Conservation (phyloP, 208 protist genomes). For the Trypanosoma lewisi region DNA sequence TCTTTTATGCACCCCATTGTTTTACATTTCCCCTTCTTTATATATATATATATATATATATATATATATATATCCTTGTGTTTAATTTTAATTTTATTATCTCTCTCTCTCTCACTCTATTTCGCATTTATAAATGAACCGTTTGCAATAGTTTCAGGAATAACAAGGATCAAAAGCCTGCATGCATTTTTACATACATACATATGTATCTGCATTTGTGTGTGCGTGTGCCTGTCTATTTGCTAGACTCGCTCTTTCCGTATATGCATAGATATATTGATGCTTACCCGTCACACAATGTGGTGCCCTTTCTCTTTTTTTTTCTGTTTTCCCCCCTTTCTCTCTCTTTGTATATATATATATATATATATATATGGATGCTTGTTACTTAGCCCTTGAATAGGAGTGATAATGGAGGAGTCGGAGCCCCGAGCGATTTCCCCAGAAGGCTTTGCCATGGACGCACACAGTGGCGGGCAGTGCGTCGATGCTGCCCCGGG, state of each 20-base stretch:
- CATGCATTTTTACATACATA: not conserved
- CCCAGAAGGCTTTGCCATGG: not conserved
- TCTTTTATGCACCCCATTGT: too few relatives aligned
- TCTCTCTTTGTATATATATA: too few relatives aligned
- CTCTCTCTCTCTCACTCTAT: too few relatives aligned
- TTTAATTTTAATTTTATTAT: too few relatives aligned
- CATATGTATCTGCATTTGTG: not conserved
- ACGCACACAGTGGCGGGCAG: not conserved
- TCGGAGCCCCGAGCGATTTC: too few relatives aligned
- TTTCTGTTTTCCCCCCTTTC: too few relatives aligned
- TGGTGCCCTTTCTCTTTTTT: too few relatives aligned
- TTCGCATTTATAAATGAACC: too few relatives aligned
- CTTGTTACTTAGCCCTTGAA: constrained; percentile 9
- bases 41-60: too few relatives aligned
- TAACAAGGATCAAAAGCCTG: not conserved
- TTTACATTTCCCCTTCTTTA: too few relatives aligned
- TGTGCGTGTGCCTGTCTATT: constrained; percentile 1
- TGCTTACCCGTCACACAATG: not conserved
- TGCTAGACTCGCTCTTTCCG: not conserved
- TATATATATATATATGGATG: constrained; percentile 13
- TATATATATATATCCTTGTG: too few relatives aligned
- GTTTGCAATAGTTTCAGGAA: not conserved
- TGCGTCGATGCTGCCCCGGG: not conserved
- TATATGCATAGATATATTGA: constrained; percentile 1
- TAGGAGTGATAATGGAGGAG: constrained; percentile 4